Evolutionary conservation across 2,329 filamentous ascomycete species (phyloP), one percentile per base, ranked within the genome.

Genomic region (Clonostachys byssicola): DNA sequence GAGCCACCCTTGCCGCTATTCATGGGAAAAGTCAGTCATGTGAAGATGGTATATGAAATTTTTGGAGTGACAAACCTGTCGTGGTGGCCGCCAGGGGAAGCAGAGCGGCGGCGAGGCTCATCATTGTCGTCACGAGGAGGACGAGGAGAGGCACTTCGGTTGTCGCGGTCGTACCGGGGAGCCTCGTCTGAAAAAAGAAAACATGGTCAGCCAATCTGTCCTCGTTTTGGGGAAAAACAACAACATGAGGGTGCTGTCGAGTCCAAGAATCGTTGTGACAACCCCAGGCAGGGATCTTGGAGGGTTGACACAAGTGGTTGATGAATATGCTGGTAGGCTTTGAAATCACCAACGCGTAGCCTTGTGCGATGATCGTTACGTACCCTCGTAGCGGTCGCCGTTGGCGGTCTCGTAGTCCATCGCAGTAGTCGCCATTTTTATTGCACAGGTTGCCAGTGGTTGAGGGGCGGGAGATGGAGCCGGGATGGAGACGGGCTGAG

Each of bases 361-460:
- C 23, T 30, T 30, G 42, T 12, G 36, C 18, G 16, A 30, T 42
- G 53, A 47, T 45, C 35, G 12, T 42, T 40, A 58, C 73, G 57
- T 70, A 86, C 83, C 83, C 60, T 86, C 82, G 55, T 83, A 85
- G 52, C 78, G 81, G 65, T 84, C 79, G 60, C 80, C 81, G 59
- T 82, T 84, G 54, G 81, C 79, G 62, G 78, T 80, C 66, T 86
- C 83, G 66, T 86, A 86, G 62, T 86, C 83, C 83, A 86, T 86
- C 55, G 81, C 78, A 40, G 79, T 81, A 53, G 81, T 83, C 48
- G 80, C 80, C 80, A 83, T 83, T 55, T 54, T 39, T 9, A 30
- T 30, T 30, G 23, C 23, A 30, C 23, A 30, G 23, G 23, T 30
- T 30, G 23, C 23, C 23, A 30, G 23, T 30, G 23, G 23, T 30